phyloP scores from a whole-genome alignment of 345 rosid species.

The Hypericum androsaemum region DNA sequence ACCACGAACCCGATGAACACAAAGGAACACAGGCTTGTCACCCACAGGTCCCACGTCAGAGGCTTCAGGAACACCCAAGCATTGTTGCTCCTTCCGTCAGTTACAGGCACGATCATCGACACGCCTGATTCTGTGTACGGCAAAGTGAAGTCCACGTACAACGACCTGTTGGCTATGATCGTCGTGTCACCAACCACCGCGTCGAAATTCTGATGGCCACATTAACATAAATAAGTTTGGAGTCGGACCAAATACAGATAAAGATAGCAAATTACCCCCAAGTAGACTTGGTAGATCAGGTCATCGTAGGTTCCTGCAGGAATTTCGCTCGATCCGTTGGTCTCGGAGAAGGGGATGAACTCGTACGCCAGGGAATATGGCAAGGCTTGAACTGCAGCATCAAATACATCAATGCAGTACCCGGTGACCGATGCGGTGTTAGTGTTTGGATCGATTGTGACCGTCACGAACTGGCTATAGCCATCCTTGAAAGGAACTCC shows the following conservation, averaged over 20 bases:
- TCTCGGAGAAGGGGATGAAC: slow-evolving; percentile 3
- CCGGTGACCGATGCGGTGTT: slow-evolving; percentile 9
- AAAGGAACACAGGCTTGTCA: slow-evolving; percentile 26
- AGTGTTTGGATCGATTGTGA: no score
- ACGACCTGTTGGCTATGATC: slow-evolving; percentile 24
- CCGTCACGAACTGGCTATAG: no score
- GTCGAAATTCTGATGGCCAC: slow-evolving; percentile 23
- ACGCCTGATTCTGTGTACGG: slow-evolving; percentile 39
- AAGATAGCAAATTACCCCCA: slow-evolving; percentile 6
- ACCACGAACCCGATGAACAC: slow-evolving; percentile 32
- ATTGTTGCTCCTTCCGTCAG: slow-evolving; percentile 15
- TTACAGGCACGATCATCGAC: slow-evolving; percentile 28
- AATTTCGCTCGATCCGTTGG: not conserved
- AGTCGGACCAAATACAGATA: not conserved
- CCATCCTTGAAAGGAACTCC: no score
- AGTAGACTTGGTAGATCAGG: slow-evolving; percentile 11
- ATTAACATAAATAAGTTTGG: not conserved
- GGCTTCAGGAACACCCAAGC: slow-evolving; percentile 52
- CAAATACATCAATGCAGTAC: slow-evolving; percentile 24
- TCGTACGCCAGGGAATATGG: slow-evolving; percentile 22
- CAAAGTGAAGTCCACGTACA: slow-evolving; percentile 34
- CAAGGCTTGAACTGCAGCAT: slow-evolving; percentile 14
- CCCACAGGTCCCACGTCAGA: slow-evolving; percentile 36
- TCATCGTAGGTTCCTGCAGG: slow-evolving; percentile 17
- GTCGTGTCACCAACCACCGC: slow-evolving; percentile 39